These are phyloP conservation scores for Leishmania mexicana DNA, from an alignment of 208 protist genomes.

Conservation along the genomic window DNA sequence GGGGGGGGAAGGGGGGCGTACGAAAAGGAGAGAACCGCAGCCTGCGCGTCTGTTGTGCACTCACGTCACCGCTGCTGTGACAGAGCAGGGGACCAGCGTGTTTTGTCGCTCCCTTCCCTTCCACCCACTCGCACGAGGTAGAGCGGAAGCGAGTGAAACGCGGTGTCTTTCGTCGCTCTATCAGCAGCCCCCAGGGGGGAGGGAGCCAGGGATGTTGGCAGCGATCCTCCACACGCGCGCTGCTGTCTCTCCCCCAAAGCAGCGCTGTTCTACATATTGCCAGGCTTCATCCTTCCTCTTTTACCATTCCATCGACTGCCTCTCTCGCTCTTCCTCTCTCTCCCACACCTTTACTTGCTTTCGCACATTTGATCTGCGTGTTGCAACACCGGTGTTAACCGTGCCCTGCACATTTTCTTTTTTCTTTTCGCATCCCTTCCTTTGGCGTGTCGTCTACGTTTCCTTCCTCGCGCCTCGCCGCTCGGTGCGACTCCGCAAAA, in stretches of 20 bases:
- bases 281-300: no score
- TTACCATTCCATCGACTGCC: neutral
- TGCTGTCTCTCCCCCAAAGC: neutral
- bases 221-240: neutral
- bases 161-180: neutral
- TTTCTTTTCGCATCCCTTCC: neutral
- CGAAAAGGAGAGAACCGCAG: neutral
- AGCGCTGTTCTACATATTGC: neutral
- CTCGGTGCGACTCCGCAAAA: neutral
- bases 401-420: neutral
- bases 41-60: neutral
- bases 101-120: neutral
- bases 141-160: neutral
- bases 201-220: neutral
- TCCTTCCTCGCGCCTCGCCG: neutral
- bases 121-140: neutral
- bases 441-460: neutral
- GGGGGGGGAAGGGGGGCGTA: neutral
- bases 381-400: neutral
- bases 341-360: neutral
- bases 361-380: neutral
- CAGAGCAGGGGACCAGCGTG: neutral
- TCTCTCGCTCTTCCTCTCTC: neutral
- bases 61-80: neutral
- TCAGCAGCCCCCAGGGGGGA: neutral